Percentiles rank a stretch among this genome's conserved stretches.
These are phyloP conservation scores for Ogataea kodamae DNA, from an alignment of 805 yeast genomes.

Conservation along the genomic window DNA sequence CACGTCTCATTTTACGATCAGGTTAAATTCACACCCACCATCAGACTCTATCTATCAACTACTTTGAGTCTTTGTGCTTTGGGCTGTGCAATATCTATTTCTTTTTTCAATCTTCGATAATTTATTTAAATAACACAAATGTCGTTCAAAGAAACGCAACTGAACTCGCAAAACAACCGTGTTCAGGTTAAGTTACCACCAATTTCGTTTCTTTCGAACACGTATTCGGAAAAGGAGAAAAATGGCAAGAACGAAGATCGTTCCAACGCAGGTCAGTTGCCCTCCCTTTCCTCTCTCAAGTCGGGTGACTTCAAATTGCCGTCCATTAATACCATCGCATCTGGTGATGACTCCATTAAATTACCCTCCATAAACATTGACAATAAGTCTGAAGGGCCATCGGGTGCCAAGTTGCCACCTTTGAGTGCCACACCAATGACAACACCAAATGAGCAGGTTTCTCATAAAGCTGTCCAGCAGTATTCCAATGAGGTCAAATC, in stretches of 20 bases:
- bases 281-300: slow-evolving; percentile 12
- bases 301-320: slow-evolving; percentile 14
- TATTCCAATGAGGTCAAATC: too few species aligned
- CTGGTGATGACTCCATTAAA: slow-evolving; percentile 13
- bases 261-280: slow-evolving; percentile 6
- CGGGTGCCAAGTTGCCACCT: slow-evolving; percentile 10
- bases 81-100: slow-evolving; percentile 3
- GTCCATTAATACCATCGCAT: slow-evolving; percentile 11
- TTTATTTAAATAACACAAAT: slow-evolving; percentile 3
- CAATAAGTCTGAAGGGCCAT: slow-evolving; percentile 4
- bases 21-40: too few species aligned
- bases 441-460: slow-evolving; percentile 4
- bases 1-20: not conserved
- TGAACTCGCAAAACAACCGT: slow-evolving; percentile 9
- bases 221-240: slow-evolving; percentile 11
- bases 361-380: slow-evolving; percentile 18
- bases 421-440: slow-evolving; percentile 9
- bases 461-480: too few species aligned
- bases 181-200: slow-evolving; percentile 27
- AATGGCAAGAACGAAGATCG: slow-evolving; percentile 1
- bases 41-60: not conserved
- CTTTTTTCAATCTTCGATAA: not conserved
- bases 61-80: not conserved
- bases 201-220: slow-evolving; percentile 23
- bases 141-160: slow-evolving; percentile 7